Evolutionary conservation across 176 grass and related monocot genomes (phyloP), one percentile per base, ranked within the genome.

Genomic region (Triticum dicoccoides): DNA sequence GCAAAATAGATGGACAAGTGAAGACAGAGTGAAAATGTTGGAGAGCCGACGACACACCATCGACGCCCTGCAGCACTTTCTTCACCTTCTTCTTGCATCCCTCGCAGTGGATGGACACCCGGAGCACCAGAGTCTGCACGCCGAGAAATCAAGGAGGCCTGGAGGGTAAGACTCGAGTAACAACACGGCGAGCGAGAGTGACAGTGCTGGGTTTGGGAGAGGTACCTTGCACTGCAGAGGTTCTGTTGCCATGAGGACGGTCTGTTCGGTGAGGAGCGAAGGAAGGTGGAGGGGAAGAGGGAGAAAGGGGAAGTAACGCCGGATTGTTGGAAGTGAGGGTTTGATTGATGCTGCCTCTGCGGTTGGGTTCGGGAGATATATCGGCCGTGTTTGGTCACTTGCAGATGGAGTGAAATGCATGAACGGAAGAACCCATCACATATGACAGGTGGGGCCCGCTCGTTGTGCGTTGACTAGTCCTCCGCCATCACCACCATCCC

Each of bases 1-100:
- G 42, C 71, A 18, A 6, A 13, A 70, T 34, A 58, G 18, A 39
- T 18, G 20, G 80, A 64, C 4, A 71, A 13, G 10, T 15, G 25
- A 32, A 25, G 9, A 71, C 37, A 7, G 33, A 6, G 37, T 18
- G 11, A 23, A 38, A 42, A 83, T 44, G 52, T 54, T 34, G 15
- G 51, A 76, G 73, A 84, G 71, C 3, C 51, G 68, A 81, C 9
- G 24, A 20, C 75, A 70, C 41, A 91, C 90, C 90, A 59, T 91
- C 86, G 56, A 88, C 76, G 44, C 80, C 47, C 15, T 86, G 86
- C 35, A 91, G 86, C 63, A 88, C 47, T 77, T 59, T 79, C 78
- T 73, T 91, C 33, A 91, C 90, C 83, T 88, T 91, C 83, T 91
- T 91, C 83, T 88, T 88, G 86, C 90, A 91, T 78, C 86, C 90